Evolutionary conservation across 441 rosid genomes (phyloP), one percentile per base, ranked within the genome.

Genomic region (Rhodomyrtus psidioides): DNA sequence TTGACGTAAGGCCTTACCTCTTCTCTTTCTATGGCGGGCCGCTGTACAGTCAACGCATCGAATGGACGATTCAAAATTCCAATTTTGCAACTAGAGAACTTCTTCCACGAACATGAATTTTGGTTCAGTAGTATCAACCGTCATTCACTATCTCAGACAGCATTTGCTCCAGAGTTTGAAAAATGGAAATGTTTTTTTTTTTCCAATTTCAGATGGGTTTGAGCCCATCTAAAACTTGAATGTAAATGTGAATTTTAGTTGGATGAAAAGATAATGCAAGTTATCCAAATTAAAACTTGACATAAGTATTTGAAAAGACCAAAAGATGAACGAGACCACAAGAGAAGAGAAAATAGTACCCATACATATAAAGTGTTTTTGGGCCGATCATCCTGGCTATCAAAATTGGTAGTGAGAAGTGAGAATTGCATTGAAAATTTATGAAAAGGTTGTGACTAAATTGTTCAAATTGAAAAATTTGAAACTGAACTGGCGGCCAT

Each of bases 401-500:
- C 15, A 51, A 51, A 51, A 51, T 12, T 13, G 53, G 0, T 16
- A n/a, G n/a, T n/a, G n/a, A n/a, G n/a, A n/a, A 3, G 1, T 15
- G 13, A 51, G 53, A 51, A 13, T 1, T 13, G 16, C 16, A 51
- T 49, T 51, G 16, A 51, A 51, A 51, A 12, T 12, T 59, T n/a
- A 2, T 59, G 9, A 3, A 59, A 59, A n/a, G 9, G 13, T 6
- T 59, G 0, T 2, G 34, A 59, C 19, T 59, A 13, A 13, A 59
- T 28, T 51, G 9, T 49, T 49, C 4, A 10, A 49, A 49, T 49
- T 49, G 13, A 49, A 49, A 46, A 49, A 49, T 46, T 28, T 16
- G 30, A 4, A 0, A 59, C 28, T 14, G 21, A 27, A 60, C 28
- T 4, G 8, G 1, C 6, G 3, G 0, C 1, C 4, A 1, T 60